Conservation (phyloP, 768 basidiomycete species). For the Naematelia encephala region DNA sequence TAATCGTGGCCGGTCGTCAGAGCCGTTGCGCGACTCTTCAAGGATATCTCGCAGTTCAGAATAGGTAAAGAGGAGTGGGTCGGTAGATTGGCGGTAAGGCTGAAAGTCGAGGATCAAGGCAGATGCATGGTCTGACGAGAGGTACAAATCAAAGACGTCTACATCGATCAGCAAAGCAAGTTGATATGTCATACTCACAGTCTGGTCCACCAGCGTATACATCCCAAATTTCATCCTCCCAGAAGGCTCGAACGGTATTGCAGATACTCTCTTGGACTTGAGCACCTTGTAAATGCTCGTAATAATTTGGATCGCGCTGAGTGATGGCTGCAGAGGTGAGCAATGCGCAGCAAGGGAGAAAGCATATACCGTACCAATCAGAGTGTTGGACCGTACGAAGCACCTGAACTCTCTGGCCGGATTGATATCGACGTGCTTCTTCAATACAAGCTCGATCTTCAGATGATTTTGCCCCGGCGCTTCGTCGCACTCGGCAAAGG, state of each 20-base stretch:
- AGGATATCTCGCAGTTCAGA: conserved; percentile 61
- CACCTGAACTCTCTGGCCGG: conserved; percentile 81
- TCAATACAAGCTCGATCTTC: conserved; percentile 73
- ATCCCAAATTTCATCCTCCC: conserved; percentile 64
- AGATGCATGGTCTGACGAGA: conserved; percentile 72
- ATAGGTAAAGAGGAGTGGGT: conserved; percentile 79
- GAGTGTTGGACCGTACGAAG: conserved; percentile 69
- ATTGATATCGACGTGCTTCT: conserved; percentile 86
- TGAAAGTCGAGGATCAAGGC: conserved; percentile 89
- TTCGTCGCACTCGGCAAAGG: conserved; percentile 65
- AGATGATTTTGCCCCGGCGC: conserved; percentile 15
- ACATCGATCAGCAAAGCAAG: background rate
- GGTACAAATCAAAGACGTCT: conserved; percentile 84
- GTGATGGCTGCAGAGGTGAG: conserved; percentile 61
- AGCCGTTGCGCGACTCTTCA: conserved; percentile 3
- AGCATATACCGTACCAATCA: conserved; percentile 62
- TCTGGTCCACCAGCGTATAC: conserved; percentile 61
- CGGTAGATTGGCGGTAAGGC: conserved; percentile 80
- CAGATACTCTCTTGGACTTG: conserved; percentile 59
- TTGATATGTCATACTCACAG: conserved; percentile 59
- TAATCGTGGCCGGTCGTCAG: conserved; percentile 10
- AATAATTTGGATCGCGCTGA: conserved; percentile 84
- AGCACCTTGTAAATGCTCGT: conserved; percentile 74
- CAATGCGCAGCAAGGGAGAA: background rate
- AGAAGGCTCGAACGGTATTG: conserved; percentile 60